These are phyloP conservation scores for Ascochyta lentis DNA, from an alignment of 2,329 filamentous ascomycete genomes.

Conservation along the genomic window DNA sequence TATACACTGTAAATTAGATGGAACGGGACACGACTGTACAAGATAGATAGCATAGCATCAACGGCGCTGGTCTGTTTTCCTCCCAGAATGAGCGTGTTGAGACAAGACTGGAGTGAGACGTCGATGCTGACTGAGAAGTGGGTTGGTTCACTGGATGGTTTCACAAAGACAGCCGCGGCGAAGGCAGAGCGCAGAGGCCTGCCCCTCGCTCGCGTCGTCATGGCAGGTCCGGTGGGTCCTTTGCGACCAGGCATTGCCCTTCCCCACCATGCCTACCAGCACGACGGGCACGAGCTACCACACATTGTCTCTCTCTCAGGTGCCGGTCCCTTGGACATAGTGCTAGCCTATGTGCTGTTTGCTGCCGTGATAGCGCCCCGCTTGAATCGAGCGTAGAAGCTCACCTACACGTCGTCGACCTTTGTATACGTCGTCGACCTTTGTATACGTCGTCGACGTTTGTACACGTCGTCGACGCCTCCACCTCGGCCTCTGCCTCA, in stretches of 20 bases:
- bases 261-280: slow-evolving; percentile 21
- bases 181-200: slow-evolving; percentile 5
- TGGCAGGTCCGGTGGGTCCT: slow-evolving; percentile 26
- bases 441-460: too few species aligned
- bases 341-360: slow-evolving; percentile 4
- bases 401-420: neutral
- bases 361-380: slow-evolving; percentile 5
- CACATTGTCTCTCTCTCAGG: neutral
- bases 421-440: too few species aligned
- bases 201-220: slow-evolving; percentile 12
- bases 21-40: neutral
- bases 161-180: slow-evolving; percentile 10
- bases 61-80: neutral
- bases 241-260: slow-evolving; percentile 15
- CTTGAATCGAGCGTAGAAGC: neutral
- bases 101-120: too few species aligned
- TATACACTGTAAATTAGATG: slow-evolving; percentile 13
- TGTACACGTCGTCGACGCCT: too few species aligned
- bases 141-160: neutral
- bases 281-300: neutral
- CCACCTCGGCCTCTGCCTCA: neutral
- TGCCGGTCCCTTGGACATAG: neutral
- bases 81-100: too few species aligned
- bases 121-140: too few species aligned
- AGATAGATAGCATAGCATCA: slow-evolving; percentile 8